Percentiles rank a stretch among this genome's conserved stretches.
These are phyloP conservation scores for Solanum pinnatisectum DNA, from an alignment of 257 asterid genomes.

Conservation along the genomic window DNA sequence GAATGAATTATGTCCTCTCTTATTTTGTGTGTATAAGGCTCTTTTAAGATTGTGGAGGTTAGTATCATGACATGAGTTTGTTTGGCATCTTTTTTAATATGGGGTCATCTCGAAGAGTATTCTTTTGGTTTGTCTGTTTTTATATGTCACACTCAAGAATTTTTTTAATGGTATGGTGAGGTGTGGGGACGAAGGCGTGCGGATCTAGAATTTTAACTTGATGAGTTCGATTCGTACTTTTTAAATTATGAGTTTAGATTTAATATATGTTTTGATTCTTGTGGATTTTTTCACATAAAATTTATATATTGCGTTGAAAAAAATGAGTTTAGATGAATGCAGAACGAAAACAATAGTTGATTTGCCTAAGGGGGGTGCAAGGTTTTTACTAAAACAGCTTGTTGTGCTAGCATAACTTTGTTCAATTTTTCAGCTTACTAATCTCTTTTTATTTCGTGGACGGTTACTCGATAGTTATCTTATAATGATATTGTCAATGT, in stretches of 20 bases:
- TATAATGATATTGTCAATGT: background rate
- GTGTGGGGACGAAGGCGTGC: background rate
- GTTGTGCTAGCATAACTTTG: background rate
- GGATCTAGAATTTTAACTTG: background rate
- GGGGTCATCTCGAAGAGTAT: constrained; percentile 4
- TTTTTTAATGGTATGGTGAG: background rate
- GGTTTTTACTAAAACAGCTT: background rate
- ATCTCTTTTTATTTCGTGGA: background rate
- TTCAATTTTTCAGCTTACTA: background rate
- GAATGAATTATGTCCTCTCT: background rate
- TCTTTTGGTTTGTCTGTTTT: constrained; percentile 8
- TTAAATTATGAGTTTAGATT: background rate
- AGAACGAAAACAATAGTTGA: background rate
- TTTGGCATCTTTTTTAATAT: constrained; percentile 1
- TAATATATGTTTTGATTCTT: background rate
- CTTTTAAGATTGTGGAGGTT: constrained; percentile 2
- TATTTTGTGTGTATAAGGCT: background rate
- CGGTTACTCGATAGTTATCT: background rate
- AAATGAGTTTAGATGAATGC: background rate
- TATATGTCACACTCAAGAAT: background rate
- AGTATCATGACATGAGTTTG: constrained; percentile 17
- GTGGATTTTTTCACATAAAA: background rate
- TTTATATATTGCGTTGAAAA: background rate
- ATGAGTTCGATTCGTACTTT: background rate
- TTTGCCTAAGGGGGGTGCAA: background rate